Evolutionary conservation across 305 asterid genomes (phyloP).

Genomic region (Fraxinus baroniana): DNA sequence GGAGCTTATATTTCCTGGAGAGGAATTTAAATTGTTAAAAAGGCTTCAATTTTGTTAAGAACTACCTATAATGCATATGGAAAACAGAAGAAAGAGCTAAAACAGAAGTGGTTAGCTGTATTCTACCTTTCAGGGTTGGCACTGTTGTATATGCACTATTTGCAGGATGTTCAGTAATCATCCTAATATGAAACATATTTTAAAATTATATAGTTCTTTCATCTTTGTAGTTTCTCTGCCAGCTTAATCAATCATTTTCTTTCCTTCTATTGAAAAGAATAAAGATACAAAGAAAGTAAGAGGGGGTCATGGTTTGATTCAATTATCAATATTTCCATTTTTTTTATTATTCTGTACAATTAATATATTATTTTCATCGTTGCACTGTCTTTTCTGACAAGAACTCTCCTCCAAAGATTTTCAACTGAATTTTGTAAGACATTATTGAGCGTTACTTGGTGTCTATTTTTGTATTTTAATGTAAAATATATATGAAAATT

Average conservation of each 20-base stretch:
- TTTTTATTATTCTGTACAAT: background rate
- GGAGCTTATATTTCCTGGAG: background rate
- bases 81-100: too few relatives aligned
- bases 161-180: background rate
- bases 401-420: background rate
- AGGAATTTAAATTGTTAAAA: background rate
- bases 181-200: conserved; percentile 5
- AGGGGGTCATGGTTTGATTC: background rate
- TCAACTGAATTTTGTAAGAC: background rate
- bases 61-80: background rate
- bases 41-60: background rate
- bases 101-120: background rate
- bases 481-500: background rate
- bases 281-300: background rate
- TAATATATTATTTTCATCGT: background rate
- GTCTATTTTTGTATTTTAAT: background rate
- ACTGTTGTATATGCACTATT: background rate
- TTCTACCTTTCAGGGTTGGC: background rate
- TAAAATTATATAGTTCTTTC: background rate
- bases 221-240: background rate
- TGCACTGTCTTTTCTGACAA: background rate
- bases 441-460: background rate
- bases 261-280: background rate
- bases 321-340: background rate
- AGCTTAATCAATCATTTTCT: background rate